Base-by-base conservation (phyloP, 257 asterid genomes). In the Leptodermis oblonga region DNA sequence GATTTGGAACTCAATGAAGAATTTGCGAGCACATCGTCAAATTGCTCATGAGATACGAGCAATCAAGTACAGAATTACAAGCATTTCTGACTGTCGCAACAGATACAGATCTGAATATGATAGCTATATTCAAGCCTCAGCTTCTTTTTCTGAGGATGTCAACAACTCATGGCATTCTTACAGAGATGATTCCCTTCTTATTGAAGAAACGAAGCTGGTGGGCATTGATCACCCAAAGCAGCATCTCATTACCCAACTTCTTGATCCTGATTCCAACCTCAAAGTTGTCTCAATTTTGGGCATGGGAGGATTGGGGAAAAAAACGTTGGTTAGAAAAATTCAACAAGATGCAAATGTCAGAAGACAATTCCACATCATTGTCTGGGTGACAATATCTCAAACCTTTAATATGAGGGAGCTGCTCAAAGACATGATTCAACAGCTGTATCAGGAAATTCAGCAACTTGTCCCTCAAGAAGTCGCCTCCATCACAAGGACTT, bases 351-450 rank as follows among this genome's bases (percentile, higher is more conserved):
- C 49, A 20, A 13, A 62, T 20, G 67, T 62, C 1, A 62, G 36
- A 62, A 22, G 33, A n/a, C 67, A 37, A 1, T 62, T 62, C 31
- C 17, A 22, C 2, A 36, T 62, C 51, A 25, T 39, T 9, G 67
- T 49, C 7, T 62, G 67, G 67, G 67, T 20, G 5, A 62, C 67
- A 18, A 49, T 62, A 30, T 62, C 67, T 5, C 67, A 62, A 62
- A 28, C 49, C 51, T 62, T 3, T 62, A 30, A 62, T 9, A 36
- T 62, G 49, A 37, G 20, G 49, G 67, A 62, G 49, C 28, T 62
- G 9, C 67, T 62, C 33, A 36, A 36, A 5, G 49, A 39, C 49
- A 18, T 62, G 33, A 62, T 62, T 37, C 49, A 62, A 22, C 67
- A 36, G 36, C 46, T 62, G n/a, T 62, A 37, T 17, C 31, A 18